Percentiles rank a stretch among this genome's conserved stretches.
Evolutionary conservation across 345 rosid genomes (phyloP).

Genomic region (Dovyalis caffra): DNA sequence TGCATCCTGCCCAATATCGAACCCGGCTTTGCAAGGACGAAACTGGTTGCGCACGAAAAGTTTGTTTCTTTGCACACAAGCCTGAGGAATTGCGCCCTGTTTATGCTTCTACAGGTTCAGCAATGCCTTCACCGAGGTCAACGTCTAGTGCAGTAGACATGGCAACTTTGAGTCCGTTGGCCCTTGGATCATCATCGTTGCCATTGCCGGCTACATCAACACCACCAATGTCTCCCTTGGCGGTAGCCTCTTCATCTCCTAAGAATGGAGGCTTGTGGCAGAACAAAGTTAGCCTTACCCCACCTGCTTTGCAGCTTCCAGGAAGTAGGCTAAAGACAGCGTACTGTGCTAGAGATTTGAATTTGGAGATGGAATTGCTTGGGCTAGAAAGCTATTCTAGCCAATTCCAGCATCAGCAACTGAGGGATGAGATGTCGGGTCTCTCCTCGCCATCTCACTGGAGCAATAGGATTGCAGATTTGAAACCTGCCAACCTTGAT

Average conservation of each 20-base stretch:
- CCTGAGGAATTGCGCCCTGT: constrained; percentile 87
- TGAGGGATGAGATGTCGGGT: constrained; percentile 64
- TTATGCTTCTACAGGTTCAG: constrained; percentile 91
- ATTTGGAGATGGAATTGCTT: constrained; percentile 66
- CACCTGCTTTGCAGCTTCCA: constrained; percentile 72
- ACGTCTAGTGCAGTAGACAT: constrained; percentile 55
- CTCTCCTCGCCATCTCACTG: constrained; percentile 59
- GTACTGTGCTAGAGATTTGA: constrained; percentile 72
- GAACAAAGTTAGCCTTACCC: constrained; percentile 67
- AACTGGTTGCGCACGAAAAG: constrained; percentile 80
- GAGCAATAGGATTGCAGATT: constrained; percentile 49
- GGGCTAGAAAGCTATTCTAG: constrained; percentile 39
- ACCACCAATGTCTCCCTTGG: constrained; percentile 76
- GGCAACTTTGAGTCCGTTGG: constrained; percentile 53
- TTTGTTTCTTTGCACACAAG: constrained; percentile 96
- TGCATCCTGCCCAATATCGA: constrained; percentile 93
- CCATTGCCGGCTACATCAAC: constrained; percentile 59
- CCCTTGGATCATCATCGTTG: constrained; percentile 51
- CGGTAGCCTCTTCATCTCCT: constrained; percentile 63
- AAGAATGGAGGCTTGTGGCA: constrained; percentile 69
- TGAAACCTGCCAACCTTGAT: constrained; percentile 56
- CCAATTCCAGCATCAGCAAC: constrained; percentile 43
- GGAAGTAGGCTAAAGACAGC: constrained; percentile 85
- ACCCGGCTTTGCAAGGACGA: constrained; percentile 98
- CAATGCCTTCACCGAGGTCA: constrained; percentile 89